Evolutionary conservation across 768 basidiomycete genomes (phyloP), one percentile per base, ranked within the genome.

Genomic region (Tephrocybe rancida): DNA sequence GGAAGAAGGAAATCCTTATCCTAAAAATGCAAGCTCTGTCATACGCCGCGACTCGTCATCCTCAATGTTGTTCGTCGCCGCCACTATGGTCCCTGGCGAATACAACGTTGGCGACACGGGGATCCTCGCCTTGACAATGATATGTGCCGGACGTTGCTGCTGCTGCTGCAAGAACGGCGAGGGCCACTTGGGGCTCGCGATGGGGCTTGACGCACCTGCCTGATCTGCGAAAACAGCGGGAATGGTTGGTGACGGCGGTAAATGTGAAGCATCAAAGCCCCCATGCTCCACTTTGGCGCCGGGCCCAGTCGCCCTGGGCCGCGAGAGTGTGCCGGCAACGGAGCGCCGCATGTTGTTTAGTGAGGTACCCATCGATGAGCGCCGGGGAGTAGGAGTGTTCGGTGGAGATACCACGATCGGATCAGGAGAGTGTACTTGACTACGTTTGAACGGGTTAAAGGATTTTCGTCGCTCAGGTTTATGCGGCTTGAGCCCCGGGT

Each of bases 1-100:
- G 9, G 35, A 26, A 39, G 10, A 45, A 60, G 27, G 46, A 16
- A 41, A 44, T 43, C 43, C n/a, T 37, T 63, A 76, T 51, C 65
- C 70, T 63, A 87, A 68, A 64, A 90, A 91, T 49, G 87, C 87
- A 61, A 88, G 64, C 72, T 91, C 88, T 39, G 84, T 83, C 74
- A 89, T 70, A 66, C 86, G 71, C 67, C 87, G 72, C 57, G 75
- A 78, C 73, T 91, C 88, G 10, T 82, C 85, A 56, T 91, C 87
- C 64, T 80, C 72, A 35, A 90, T 88, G 35, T 67, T 69, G 44
- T 61, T 75, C 49, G 80, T 70, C 69, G 84, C 76, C 29, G 73
- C 46, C 54, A 83, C 45, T 48, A 91, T 88, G 50, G 75, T 83
- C 42, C 78, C 85, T 16, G 71, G 64, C 55, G 70, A 83, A 61